Percentiles rank a stretch among this genome's conserved stretches.
These are phyloP conservation scores for Stachybotrys chartarum DNA, from an alignment of 2,329 filamentous ascomycete genomes.

Conservation along the genomic window DNA sequence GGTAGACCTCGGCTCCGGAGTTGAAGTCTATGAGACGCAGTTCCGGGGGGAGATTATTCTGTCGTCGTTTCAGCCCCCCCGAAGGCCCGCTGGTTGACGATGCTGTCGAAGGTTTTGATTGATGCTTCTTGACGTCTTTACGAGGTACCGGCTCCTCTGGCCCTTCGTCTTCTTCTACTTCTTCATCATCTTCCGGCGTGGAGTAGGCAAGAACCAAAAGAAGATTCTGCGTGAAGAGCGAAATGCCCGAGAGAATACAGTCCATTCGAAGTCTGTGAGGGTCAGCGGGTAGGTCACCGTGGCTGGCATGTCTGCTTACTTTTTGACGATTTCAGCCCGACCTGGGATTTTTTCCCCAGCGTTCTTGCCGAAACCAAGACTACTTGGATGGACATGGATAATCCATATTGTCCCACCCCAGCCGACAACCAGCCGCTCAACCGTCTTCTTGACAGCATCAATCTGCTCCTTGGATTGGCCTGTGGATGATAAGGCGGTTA, in stretches of 20 bases:
- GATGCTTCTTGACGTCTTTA: constrained; percentile 29
- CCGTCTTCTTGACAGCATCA: constrained; percentile 36
- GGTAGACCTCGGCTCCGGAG: constrained; percentile 80
- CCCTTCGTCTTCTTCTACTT: constrained; percentile 31
- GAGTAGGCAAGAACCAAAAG: constrained; percentile 90
- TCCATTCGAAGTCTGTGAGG: constrained; percentile 75
- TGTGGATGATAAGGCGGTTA: constrained; percentile 19
- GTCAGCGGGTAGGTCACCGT: constrained; percentile 53
- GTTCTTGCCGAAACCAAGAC: constrained; percentile 57
- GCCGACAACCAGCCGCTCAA: constrained; percentile 81
- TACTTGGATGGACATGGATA: constrained; percentile 77
- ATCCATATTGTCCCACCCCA: constrained; percentile 98
- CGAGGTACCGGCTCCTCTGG: background rate
- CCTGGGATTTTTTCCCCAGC: constrained; percentile 66
- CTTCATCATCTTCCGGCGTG: constrained; percentile 63
- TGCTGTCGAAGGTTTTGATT: constrained; percentile 33
- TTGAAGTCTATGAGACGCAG: constrained; percentile 83
- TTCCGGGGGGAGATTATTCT: constrained; percentile 80
- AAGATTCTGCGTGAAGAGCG: constrained; percentile 87
- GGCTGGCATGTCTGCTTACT: constrained; percentile 59
- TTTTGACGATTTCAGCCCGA: constrained; percentile 83
- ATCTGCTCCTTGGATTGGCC: constrained; percentile 42
- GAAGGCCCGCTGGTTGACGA: constrained; percentile 51
- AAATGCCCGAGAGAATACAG: constrained; percentile 95
- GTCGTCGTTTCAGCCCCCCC: constrained; percentile 61